Evolutionary conservation across 345 rosid species (phyloP), one percentile per base, ranked within the genome.

Genomic region (Hibiscus trionum): DNA sequence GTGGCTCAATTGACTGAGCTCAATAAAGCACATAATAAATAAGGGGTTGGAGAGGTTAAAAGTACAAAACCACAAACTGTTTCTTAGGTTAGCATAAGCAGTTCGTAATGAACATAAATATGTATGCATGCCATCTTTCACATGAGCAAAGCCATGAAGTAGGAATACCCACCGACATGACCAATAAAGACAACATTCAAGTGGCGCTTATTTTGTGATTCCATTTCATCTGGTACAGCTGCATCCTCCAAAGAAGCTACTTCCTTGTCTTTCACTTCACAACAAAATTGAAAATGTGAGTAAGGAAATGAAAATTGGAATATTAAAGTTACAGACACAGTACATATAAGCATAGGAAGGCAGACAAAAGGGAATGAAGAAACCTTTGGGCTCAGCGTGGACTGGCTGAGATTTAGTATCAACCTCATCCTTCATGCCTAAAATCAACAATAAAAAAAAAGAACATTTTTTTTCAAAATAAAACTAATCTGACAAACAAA

Each of bases 161-260:
- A 74, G 47, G 73, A 66, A 35, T 76, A 78, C 99, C 59, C 87
- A 95, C 99, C 99, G 81, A 95, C 99, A 44, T 65, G 98, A 60
- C 99, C 99, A 70, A 63, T 37, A 82, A 92, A 95, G 39, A 95
- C 99, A 27, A 89, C 97, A 78, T 92, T 95, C 84, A 95, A 79
- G 72, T 95, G 99, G 16, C 98, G 87, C 75, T 90, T 95, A 65
- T 72, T 80, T n/a, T 82, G 78, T 62, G 78, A 84, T 76, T 84
- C 89, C 35, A 69, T 76, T 72, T 76, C 93, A 1, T 81, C 86
- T 1, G 10, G 31, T 46, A 55, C 61, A 76, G 78, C 88, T 52
- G 76, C 85, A 77, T 75, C 85, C 64, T 77, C 82, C 17, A 80
- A 72, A 46, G 82, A 83, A 77, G 81, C 61, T 59, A 76, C 79